Conservation (phyloP, 1,139 yeast species). For the Pichia sp. region DNA sequence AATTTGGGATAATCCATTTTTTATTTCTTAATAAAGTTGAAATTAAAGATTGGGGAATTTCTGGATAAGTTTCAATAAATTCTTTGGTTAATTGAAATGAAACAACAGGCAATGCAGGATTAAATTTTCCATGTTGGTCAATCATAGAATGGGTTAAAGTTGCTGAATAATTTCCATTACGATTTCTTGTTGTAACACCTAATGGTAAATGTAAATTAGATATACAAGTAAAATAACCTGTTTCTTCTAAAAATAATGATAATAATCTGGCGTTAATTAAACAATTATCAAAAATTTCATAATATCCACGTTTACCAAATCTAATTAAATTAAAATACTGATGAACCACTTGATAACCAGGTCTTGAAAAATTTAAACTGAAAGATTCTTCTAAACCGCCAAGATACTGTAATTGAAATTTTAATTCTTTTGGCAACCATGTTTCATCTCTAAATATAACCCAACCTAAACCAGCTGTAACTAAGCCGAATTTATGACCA, state of each 20-base stretch:
- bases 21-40: constrained; percentile 69
- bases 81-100: constrained; percentile 67
- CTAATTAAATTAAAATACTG: constrained; percentile 78
- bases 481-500: constrained; percentile 89
- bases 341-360: constrained; percentile 85
- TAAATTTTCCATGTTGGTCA: constrained; percentile 39
- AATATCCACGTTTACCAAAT: constrained; percentile 66
- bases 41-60: constrained; percentile 76
- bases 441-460: constrained; percentile 67
- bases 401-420: constrained; percentile 74
- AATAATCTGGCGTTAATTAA: constrained; percentile 65
- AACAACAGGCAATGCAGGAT: constrained; percentile 85
- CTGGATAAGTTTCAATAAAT: constrained; percentile 58
- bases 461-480: constrained; percentile 93
- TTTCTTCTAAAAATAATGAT: constrained; percentile 57
- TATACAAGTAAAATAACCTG: constrained; percentile 65
- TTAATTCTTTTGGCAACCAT: constrained; percentile 61
- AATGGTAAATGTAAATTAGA: constrained; percentile 66
- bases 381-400: constrained; percentile 89
- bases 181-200: constrained; percentile 30
- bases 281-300: constrained; percentile 54
- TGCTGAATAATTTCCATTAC: constrained; percentile 4
- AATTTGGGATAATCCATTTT: constrained; percentile 89
- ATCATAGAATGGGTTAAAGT: constrained; percentile 16
- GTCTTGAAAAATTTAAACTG: constrained; percentile 83